A percentile compares a stretch with the other conserved stretches of the same genome.
Conservation (phyloP, 2,329 filamentous ascomycete genomes). For the Botrytis paeoniae region DNA sequence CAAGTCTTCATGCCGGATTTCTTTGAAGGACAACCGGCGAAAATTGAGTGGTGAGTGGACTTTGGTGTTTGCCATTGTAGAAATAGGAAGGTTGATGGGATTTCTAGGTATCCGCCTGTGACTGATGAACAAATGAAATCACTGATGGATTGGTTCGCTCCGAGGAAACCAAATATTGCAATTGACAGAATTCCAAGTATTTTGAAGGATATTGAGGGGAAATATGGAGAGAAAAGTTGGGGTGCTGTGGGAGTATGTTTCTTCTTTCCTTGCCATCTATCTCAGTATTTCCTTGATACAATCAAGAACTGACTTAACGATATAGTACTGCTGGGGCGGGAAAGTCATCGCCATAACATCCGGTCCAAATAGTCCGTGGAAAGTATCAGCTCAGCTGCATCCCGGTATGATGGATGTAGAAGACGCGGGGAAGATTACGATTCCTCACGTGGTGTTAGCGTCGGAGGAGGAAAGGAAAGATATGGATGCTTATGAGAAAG, state of each 20-base stretch:
- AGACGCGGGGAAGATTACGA: constrained; percentile 57
- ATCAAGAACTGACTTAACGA: not conserved
- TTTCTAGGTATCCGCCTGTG: constrained; percentile 22
- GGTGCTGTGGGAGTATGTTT: constrained; percentile 24
- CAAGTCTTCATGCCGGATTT: constrained; percentile 89
- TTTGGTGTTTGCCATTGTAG: not conserved
- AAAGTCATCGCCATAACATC: constrained; percentile 30
- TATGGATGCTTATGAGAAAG: constrained; percentile 32
- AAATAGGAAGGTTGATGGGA: not conserved
- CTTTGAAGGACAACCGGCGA: constrained; percentile 60
- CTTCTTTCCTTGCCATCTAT: not conserved
- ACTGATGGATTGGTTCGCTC: constrained; percentile 21
- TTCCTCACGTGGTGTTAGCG: constrained; percentile 61
- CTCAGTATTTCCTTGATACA: not conserved
- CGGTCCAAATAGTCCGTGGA: constrained; percentile 43
- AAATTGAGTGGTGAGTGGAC: constrained; percentile 48
- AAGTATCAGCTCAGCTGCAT: constrained; percentile 49
- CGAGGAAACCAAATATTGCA: constrained; percentile 36
- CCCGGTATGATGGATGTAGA: constrained; percentile 60
- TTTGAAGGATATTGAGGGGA: constrained; percentile 43
- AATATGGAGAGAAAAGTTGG: constrained; percentile 52
- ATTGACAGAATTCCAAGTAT: constrained; percentile 51
- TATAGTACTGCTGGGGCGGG: constrained; percentile 34
- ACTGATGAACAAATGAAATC: constrained; percentile 21
- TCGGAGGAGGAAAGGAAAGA: constrained; percentile 40